These are phyloP conservation scores for Cercospora sp. DNA, from an alignment of 2,329 filamentous ascomycete species.

Conservation along the genomic window DNA sequence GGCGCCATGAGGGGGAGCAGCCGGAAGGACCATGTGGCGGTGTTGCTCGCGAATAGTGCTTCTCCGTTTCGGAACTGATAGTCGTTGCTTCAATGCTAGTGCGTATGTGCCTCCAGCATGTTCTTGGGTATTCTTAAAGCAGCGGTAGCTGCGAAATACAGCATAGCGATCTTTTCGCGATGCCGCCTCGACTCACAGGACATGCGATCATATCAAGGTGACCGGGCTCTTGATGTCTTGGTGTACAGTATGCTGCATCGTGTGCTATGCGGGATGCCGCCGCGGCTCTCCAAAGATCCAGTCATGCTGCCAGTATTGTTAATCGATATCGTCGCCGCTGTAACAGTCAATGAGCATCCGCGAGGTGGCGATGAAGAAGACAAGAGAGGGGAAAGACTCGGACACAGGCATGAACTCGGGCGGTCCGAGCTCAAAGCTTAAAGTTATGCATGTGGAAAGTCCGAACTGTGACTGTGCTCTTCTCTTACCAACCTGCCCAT, in stretches of 20 bases:
- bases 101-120: not conserved
- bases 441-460: constrained; percentile 2
- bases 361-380: not conserved
- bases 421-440: not conserved
- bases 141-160: not conserved
- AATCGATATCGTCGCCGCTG: not conserved
- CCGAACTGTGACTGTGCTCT: not conserved
- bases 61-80: not conserved
- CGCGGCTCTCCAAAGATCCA: not conserved
- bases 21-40: not conserved
- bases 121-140: not conserved
- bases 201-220: not conserved
- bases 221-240: not conserved
- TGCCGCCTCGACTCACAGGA: not conserved
- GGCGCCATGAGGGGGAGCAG: not conserved
- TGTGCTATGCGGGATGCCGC: not conserved
- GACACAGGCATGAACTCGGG: not conserved
- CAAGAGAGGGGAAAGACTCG: not conserved
- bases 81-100: not conserved
- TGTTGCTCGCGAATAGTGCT: not conserved
- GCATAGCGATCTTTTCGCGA: not conserved
- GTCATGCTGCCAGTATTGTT: not conserved
- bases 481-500: not conserved
- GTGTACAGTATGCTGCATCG: not conserved
- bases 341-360: not conserved